Evolutionary conservation across 257 asterid genomes (phyloP).

Genomic region (Knoxia roxburghii): DNA sequence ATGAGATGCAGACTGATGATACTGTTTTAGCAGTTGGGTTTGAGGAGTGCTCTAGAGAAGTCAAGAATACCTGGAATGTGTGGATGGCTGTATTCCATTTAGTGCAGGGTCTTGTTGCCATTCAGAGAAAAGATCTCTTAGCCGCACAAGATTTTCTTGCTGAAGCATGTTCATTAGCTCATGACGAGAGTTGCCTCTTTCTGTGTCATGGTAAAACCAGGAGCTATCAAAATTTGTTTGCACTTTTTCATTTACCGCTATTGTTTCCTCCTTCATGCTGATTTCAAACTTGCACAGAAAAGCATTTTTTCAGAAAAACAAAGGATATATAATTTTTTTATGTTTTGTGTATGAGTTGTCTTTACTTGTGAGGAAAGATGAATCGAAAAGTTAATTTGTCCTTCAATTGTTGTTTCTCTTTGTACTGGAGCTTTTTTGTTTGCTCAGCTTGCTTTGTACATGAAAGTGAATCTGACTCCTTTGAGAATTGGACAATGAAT

Average conservation of each 20-base stretch:
- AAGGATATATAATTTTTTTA: background rate
- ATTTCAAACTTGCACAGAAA: background rate
- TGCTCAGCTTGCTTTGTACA: too few relatives aligned
- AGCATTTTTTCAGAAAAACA: background rate
- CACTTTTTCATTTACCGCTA: background rate
- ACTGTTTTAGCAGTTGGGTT: conserved; percentile 37
- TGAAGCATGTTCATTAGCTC: conserved; percentile 66
- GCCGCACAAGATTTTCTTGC: conserved; percentile 66
- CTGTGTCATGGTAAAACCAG: conserved; percentile 66
- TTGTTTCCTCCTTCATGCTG: background rate
- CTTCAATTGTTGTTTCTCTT: background rate
- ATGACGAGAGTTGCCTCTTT: conserved; percentile 55
- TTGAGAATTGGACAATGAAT: background rate
- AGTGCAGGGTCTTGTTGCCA: conserved; percentile 83
- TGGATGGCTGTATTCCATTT: conserved; percentile 65
- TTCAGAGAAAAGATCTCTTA: conserved; percentile 46
- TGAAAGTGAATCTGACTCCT: background rate
- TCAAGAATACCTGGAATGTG: conserved; percentile 49
- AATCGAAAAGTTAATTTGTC: background rate
- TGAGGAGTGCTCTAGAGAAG: conserved; percentile 66
- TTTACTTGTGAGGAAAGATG: background rate
- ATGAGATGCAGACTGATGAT: conserved; percentile 50
- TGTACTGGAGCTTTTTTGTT: background rate
- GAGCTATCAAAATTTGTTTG: background rate
- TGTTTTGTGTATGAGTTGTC: background rate